Percentiles rank a stretch among this genome's conserved stretches.
phyloP scores from a whole-genome alignment of 75 land plant genomes.

The Picea sitchensis region DNA sequence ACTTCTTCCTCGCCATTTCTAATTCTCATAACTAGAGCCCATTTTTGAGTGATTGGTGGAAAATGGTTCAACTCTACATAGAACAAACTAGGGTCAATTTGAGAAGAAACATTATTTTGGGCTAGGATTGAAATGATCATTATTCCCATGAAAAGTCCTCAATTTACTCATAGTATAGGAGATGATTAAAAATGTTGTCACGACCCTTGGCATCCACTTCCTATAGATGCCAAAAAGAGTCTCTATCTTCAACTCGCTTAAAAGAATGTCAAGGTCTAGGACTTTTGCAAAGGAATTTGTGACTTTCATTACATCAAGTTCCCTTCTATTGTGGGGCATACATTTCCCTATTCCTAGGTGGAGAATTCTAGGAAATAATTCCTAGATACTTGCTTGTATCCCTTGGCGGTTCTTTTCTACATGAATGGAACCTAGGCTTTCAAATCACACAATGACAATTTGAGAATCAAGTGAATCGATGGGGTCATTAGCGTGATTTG shows the following conservation, averaged over 20 bases:
- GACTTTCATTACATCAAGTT: conserved; percentile 93
- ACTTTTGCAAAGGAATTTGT: conserved; percentile 77
- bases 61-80: background rate
- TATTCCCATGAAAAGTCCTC: conserved; percentile 51
- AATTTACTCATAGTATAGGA: conserved; percentile 61
- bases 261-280: conserved; percentile 56
- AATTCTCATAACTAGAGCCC: too few species aligned
- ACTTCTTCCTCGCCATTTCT: too few species aligned
- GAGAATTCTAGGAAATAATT: conserved; percentile 72
- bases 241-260: conserved; percentile 64
- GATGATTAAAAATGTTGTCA: conserved; percentile 45
- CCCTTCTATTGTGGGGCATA: conserved; percentile 70
- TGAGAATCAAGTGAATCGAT: too few species aligned
- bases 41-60: conserved; percentile 6
- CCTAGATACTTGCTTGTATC: conserved; percentile 73
- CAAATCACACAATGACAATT: conserved; percentile 58
- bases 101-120: conserved; percentile 19
- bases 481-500: too few species aligned
- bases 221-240: conserved; percentile 56
- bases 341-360: conserved; percentile 83
- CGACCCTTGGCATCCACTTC: conserved; percentile 16
- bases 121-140: conserved; percentile 20
- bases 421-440: conserved; percentile 35
- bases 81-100: background rate
- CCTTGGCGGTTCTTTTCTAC: conserved; percentile 70